Evolutionary conservation across 306 rosid genomes (phyloP).

Genomic region (Cicer judaicum): DNA sequence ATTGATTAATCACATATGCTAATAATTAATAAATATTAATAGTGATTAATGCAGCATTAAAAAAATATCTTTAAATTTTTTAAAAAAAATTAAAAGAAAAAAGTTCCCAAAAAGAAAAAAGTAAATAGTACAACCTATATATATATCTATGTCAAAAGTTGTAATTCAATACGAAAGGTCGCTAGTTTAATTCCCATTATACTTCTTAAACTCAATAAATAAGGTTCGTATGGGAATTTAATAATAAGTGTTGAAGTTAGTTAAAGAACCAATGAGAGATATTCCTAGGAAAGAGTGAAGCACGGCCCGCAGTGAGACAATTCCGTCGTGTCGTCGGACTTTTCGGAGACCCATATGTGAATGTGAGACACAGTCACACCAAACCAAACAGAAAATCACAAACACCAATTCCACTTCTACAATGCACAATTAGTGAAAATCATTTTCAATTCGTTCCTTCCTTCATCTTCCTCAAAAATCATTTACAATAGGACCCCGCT

Average conservation of each 20-base stretch:
- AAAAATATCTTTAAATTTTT: too few species aligned
- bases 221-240: too few species aligned
- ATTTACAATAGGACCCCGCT: conserved; percentile 33
- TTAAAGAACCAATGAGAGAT: conserved; percentile 20
- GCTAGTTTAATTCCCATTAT: too few species aligned
- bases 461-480: neutral
- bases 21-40: too few species aligned
- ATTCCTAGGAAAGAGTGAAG: neutral
- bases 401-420: conserved; percentile 24
- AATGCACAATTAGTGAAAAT: neutral
- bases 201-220: too few species aligned
- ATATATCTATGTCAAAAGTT: too few species aligned
- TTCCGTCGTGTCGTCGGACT: conserved; percentile 47
- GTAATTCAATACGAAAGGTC: too few species aligned
- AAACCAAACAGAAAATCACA: neutral
- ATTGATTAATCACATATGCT: too few species aligned
- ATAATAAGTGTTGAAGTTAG: conserved; percentile 8
- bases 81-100: too few species aligned
- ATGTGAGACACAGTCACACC: neutral
- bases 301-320: conserved; percentile 19
- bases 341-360: conserved; percentile 42
- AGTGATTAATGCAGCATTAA: too few species aligned
- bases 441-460: conserved; percentile 20
- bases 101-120: too few species aligned
- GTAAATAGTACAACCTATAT: too few species aligned